These are phyloP conservation scores for Yamadazyma pseudoaaseri DNA, from an alignment of 1,139 yeast species.

Conservation along the genomic window DNA sequence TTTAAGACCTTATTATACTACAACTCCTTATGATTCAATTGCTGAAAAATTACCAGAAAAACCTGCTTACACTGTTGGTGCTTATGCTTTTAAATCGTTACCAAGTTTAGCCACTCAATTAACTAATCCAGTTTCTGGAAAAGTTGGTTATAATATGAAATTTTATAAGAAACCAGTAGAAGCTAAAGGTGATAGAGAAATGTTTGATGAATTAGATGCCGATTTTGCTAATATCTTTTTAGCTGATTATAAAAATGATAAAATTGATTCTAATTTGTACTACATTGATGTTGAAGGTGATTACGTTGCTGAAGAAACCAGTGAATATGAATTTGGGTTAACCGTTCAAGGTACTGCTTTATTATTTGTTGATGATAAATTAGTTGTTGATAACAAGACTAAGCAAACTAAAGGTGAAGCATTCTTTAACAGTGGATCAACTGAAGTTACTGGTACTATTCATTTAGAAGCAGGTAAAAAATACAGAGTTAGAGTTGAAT, in stretches of 20 bases:
- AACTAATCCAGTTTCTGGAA: conserved; percentile 31
- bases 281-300: conserved; percentile 46
- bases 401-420: conserved; percentile 47
- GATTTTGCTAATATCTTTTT: conserved; percentile 37
- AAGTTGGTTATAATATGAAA: conserved; percentile 37
- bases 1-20: conserved; percentile 26
- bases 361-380: conserved; percentile 47
- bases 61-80: conserved; percentile 22
- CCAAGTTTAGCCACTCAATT: conserved; percentile 27
- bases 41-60: conserved; percentile 17
- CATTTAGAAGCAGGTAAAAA: conserved; percentile 36
- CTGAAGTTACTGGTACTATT: conserved; percentile 42
- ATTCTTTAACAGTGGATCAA: conserved; percentile 47
- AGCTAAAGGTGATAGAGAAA: conserved; percentile 15
- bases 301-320: conserved; percentile 45
- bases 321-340: conserved; percentile 50
- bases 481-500: conserved; percentile 47
- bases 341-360: conserved; percentile 53
- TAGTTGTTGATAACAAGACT: conserved; percentile 57
- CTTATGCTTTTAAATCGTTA: conserved; percentile 22
- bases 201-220: conserved; percentile 36
- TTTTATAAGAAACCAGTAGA: conserved; percentile 30
- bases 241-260: conserved; percentile 43
- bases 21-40: conserved; percentile 31
- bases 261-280: conserved; percentile 20